Conservation (phyloP, 805 yeast genomes). For the Nakazawaea holstii region DNA sequence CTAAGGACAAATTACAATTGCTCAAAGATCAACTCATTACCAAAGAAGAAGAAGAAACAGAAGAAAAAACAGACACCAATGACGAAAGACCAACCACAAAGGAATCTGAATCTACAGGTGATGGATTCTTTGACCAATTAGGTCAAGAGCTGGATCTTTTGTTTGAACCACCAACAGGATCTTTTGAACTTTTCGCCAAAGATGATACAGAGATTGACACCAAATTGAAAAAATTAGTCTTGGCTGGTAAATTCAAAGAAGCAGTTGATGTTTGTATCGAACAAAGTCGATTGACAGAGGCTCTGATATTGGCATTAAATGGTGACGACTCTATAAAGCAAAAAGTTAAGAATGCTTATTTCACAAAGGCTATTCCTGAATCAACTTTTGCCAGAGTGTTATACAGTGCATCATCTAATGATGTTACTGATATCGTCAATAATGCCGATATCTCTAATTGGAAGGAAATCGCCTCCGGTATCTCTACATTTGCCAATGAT, state of each 20-base stretch:
- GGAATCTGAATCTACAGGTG: slow-evolving; percentile 25
- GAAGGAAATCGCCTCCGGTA: slow-evolving; percentile 73
- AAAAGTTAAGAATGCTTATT: slow-evolving; percentile 68
- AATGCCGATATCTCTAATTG: slow-evolving; percentile 77
- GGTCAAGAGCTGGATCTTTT: slow-evolving; percentile 1
- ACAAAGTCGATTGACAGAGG: slow-evolving; percentile 65
- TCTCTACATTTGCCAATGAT: slow-evolving; percentile 50
- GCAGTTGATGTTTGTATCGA: slow-evolving; percentile 69
- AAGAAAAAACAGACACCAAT: slow-evolving; percentile 16
- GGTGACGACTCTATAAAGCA: slow-evolving; percentile 57
- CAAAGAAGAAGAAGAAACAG: slow-evolving; percentile 8
- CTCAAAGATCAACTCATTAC: slow-evolving; percentile 35
- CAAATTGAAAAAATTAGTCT: slow-evolving; percentile 42
- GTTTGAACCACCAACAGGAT: slow-evolving; percentile 47
- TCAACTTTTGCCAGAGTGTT: slow-evolving; percentile 69
- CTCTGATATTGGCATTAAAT: slow-evolving; percentile 72
- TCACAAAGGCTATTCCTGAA: slow-evolving; percentile 45
- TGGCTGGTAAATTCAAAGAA: slow-evolving; percentile 54
- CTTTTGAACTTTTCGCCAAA: slow-evolving; percentile 34
- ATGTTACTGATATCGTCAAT: slow-evolving; percentile 62
- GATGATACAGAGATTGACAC: slow-evolving; percentile 37
- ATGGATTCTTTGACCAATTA: slow-evolving; percentile 30
- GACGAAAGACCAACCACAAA: slow-evolving; percentile 12
- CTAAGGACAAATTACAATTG: slow-evolving; percentile 44
- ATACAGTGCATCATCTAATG: slow-evolving; percentile 52